Evolutionary conservation across 2,329 filamentous ascomycete genomes (phyloP), one percentile per base, ranked within the genome.

Genomic region (Phialophora verrucosa): DNA sequence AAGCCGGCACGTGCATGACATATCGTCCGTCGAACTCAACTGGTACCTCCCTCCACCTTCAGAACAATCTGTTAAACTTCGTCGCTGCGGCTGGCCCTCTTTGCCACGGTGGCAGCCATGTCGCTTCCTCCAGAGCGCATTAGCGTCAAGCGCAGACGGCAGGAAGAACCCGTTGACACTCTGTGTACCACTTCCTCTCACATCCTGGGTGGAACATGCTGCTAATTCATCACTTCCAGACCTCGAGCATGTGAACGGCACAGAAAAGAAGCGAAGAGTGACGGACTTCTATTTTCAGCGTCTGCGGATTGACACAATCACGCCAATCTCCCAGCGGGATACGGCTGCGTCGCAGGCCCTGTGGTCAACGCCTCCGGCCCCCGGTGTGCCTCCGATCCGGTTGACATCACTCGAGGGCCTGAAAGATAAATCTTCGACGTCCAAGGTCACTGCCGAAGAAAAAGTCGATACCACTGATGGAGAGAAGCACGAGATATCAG

Each of bases 161-260:
- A 82, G 63, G 84, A 87, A 62, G 83, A 84, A 56, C 83, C 85
- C 3, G 81, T 85, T n/a, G 84, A 87, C 67, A 80, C 81, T 25
- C 76, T 86, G 58, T 82, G 82, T 84, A 81, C 38, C 29, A 58
- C 25, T 35, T 29, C 42, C 56, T 32, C 25, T 6, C 51, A 23
- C 5, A 2, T 54, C 31, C 50, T 11, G 5, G 1, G 23, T 51
- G 49, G 20, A 55, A 38, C 4, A 47, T n/a, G 12, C 23, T 54
- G 29, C 60, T 66, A 53, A 67, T 20, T 53, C n/a, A 27, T 31
- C 29, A 4, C 49, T 20, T 42, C 29, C 58, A 83, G 81, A 80
- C 71, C 82, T 83, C 51, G 79, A 82, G 70, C 78, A 78, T 38
- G 76, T 80, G 3, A 61, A 53, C 59, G 69, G 77, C 12, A 79